phyloP scores from a whole-genome alignment of 2,329 filamentous ascomycete species.

The Tolypocladium capitatum region DNA sequence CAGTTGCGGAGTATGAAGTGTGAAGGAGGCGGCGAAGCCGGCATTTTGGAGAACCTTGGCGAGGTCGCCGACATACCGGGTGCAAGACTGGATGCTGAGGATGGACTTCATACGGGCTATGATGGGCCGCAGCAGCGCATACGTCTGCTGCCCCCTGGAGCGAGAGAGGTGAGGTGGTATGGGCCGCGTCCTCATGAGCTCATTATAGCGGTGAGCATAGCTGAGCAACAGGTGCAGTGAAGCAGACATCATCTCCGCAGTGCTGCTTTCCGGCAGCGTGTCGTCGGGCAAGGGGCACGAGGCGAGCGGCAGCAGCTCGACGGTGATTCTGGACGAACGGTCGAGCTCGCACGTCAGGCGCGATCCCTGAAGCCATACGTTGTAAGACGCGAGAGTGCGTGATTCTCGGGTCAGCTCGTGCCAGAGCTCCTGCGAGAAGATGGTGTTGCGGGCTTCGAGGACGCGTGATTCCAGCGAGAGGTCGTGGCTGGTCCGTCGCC shows the following conservation, averaged over 20 bases:
- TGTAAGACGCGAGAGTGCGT: constrained; percentile 55
- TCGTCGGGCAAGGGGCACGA: constrained; percentile 17
- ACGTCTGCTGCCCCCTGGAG: constrained; percentile 25
- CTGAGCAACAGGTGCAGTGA: constrained; percentile 64
- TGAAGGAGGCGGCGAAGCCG: constrained; percentile 30
- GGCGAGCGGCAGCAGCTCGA: constrained; percentile 56
- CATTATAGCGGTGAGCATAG: constrained; percentile 65
- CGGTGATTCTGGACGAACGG: constrained; percentile 38
- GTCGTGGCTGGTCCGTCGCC: constrained; percentile 41
- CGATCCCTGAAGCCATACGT: constrained; percentile 50
- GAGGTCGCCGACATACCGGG: constrained; percentile 29
- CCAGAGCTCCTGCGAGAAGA: constrained; percentile 79
- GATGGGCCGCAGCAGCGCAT: constrained; percentile 38
- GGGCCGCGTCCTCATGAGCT: constrained; percentile 52
- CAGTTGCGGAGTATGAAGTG: constrained; percentile 24
- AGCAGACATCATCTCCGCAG: constrained; percentile 54
- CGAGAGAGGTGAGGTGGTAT: constrained; percentile 24
- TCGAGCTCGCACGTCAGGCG: constrained; percentile 42
- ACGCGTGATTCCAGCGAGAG: constrained; percentile 50
- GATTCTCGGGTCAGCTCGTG: constrained; percentile 79
- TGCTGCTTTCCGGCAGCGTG: constrained; percentile 25
- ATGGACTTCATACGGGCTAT: constrained; percentile 35
- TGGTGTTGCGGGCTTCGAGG: constrained; percentile 61
- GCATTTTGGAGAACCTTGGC: constrained; percentile 30
- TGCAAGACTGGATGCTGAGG: constrained; percentile 24